Base-by-base conservation (phyloP, 1,284 basidiomycete species). In the Cystobasidium slooffiae region DNA sequence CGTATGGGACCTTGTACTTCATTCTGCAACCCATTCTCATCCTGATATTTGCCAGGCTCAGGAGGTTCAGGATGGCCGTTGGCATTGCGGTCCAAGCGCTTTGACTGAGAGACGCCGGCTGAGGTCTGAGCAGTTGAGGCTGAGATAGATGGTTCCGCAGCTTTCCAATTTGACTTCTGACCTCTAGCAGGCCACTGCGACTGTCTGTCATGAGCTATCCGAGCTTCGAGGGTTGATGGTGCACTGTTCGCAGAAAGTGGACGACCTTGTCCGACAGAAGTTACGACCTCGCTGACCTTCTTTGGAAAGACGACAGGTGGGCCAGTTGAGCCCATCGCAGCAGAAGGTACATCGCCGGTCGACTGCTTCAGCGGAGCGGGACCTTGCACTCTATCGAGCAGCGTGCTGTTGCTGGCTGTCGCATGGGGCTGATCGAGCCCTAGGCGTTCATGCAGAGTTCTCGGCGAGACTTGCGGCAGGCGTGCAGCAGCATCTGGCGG, bases 341-440 rank as follows among this genome's bases (percentile, higher is more conserved):
- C 9, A 37, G 10, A 6, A 56, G 53, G 9, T 8, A 14, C 14
- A 10, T 10, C 53, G 7, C 39, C 22, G 1, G 4, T 12, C 9
- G 37, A 18, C 8, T 18, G 37, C 22, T n/a, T 44, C 7, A 61
- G 5, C 31, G 31, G 31, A 31, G 31, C 31, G 5, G 31, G 5
- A 14, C 59, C 59, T 20, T 43, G 22, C n/a, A 61, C 59, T 61
- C 59, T 61, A 12, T 61, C 39, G 7, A 61, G 59, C 59, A 61
- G 59, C 20, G 59, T 43, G 22, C 20, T 20, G 39, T 22, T n/a
- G 44, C n/a, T 16, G 44, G 3, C 1, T 43, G 37, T 18, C 22
- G 22, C 12, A 18, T 61, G 39, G 14, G 41, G 59, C 37, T 61
- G 22, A 61, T 24, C 14, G 22, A 61, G 44, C 16, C 59, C 39